phyloP scores from a whole-genome alignment of 345 rosid species.

The Cardamine resedifolia region DNA sequence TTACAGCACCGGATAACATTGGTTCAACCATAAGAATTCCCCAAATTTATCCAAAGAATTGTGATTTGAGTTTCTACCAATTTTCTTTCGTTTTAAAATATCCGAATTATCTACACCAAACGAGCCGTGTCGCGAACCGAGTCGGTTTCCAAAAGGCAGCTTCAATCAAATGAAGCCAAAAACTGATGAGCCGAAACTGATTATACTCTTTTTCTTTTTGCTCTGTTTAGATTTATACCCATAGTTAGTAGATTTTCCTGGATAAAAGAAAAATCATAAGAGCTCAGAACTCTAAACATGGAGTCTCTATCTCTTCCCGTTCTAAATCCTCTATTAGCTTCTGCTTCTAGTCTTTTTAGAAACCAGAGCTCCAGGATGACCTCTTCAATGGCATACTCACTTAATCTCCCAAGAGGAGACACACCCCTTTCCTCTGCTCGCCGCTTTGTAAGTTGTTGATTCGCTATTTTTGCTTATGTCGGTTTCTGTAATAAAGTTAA shows the following conservation, averaged over 20 bases:
- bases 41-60: no score
- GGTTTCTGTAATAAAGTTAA: no score
- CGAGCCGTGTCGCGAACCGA: conserved; percentile 4
- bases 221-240: no score
- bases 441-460: conserved; percentile 38
- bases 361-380: conserved; percentile 25
- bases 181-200: no score
- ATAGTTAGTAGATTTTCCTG: background rate
- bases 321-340: conserved; percentile 34
- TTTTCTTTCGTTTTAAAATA: no score
- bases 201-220: no score
- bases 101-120: background rate
- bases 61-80: no score
- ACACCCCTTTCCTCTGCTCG: conserved; percentile 18
- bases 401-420: background rate
- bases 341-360: conserved; percentile 13
- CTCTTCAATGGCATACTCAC: conserved; percentile 17
- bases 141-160: background rate
- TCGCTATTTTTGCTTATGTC: no score
- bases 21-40: no score
- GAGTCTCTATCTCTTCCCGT: conserved; percentile 33
- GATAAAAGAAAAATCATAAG: background rate
- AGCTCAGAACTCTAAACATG: conserved; percentile 18
- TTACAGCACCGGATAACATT: no score
- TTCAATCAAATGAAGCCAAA: conserved; percentile 3